Evolutionary conservation across 2,329 filamentous ascomycete genomes (phyloP), one percentile per base, ranked within the genome.

Genomic region (Exserohilum rostratum): DNA sequence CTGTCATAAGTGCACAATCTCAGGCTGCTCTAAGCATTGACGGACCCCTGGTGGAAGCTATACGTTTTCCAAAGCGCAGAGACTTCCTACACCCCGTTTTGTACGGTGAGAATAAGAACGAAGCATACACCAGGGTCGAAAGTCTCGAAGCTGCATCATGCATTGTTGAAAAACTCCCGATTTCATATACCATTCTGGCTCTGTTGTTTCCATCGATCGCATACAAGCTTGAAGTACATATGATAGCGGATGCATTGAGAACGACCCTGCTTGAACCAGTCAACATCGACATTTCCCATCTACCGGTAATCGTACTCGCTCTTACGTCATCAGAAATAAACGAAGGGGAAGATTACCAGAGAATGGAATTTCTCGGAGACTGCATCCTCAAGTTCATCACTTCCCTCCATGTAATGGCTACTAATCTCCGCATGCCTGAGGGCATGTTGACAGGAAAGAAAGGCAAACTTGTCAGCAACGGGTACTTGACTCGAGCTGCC

Each of bases 331-430:
- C 87, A 0, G 80, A 80, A 1, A 86, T 90, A 0, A 68, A 74
- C 2, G 85, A 87, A 43, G 71, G 77, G 1, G 82, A 80, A 0
- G 83, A 96, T 60, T 97, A 97, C 68, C 89, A 98, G 65, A 82
- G 89, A 2, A 78, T 96, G 0, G 95, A 98, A 70, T 96, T 96
- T 62, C 77, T 97, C 0, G 95, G 95, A 0, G 93, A 98, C 66
- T 87, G 86, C 0, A 80, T 96, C 1, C 80, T 98, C 33, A 98
- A 98, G 67, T 84, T 88, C 52, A 85, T 85, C 42, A 82, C 89
- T 0, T 85, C 87, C 0, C 71, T 91, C 1, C 87, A 91, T 50
- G 80, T 93, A 4, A 80, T 82, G 68, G 80, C 81, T 15, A 69
- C 80, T 29, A 74, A 92, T 56, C 83, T 84, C 0, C 76, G 81